phyloP scores from a whole-genome alignment of 139 green algal genomes.

The Coelastrella sp. region DNA sequence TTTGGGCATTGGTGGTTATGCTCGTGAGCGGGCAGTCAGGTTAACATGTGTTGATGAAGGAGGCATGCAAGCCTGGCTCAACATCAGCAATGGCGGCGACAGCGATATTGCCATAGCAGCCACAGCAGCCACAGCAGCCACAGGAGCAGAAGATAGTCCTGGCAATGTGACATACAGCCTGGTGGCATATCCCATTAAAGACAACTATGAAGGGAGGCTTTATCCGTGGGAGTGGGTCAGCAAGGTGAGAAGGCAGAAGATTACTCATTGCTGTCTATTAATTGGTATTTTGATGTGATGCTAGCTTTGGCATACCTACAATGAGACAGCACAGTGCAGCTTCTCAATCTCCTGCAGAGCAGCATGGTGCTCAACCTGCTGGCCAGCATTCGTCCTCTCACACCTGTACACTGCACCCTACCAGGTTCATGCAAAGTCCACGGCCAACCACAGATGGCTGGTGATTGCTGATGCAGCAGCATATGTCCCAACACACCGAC shows the following conservation, averaged over 20 bases:
- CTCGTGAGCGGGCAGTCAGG: slow-evolving; percentile 21
- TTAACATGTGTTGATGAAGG: slow-evolving; percentile 42
- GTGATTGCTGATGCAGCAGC: slow-evolving; percentile 80
- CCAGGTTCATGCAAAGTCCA: slow-evolving; percentile 44
- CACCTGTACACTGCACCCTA: neutral
- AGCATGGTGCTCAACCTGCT: neutral
- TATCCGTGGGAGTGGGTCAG: slow-evolving; percentile 71
- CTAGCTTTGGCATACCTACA: neutral
- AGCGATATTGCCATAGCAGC: neutral
- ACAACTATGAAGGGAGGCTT: slow-evolving; percentile 72
- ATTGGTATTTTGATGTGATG: neutral
- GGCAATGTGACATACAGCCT: slow-evolving; percentile 57
- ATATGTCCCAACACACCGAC: slow-evolving; percentile 70
- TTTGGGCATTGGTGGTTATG: slow-evolving; percentile 79
- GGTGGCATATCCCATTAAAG: slow-evolving; percentile 75
- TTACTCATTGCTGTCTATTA: neutral
- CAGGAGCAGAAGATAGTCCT: neutral
- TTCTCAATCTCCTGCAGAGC: neutral
- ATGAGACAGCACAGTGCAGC: neutral
- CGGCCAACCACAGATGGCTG: slow-evolving; percentile 29
- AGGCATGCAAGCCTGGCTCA: slow-evolving; percentile 54
- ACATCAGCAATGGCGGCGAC: neutral
- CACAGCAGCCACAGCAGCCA: neutral
- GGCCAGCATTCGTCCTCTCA: neutral
- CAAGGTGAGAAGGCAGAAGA: neutral